Evolutionary conservation across 306 rosid species (phyloP).

Genomic region (Morella rubra): DNA sequence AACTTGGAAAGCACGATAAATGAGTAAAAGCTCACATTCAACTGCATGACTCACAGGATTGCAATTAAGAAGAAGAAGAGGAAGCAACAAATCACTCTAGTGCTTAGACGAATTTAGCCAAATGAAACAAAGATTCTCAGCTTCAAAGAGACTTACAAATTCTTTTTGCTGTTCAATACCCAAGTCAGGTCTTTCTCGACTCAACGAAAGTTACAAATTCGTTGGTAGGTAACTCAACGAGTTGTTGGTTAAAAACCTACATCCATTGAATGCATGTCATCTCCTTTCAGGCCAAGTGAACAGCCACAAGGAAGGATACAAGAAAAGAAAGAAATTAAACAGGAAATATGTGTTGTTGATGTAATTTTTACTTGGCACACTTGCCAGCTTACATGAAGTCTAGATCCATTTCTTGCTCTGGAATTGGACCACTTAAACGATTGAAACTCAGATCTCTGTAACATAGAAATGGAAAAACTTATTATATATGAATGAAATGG

Average conservation of each 20-base stretch:
- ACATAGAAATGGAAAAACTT: neutral
- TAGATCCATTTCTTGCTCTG: conserved; percentile 23
- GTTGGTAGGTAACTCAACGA: no score
- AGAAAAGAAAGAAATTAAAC: neutral
- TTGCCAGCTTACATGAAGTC: conserved; percentile 49
- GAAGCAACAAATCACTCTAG: neutral
- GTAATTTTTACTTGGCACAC: neutral
- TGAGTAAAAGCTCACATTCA: conserved; percentile 5
- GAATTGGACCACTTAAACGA: conserved; percentile 61
- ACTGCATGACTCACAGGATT: neutral
- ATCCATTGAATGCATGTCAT: conserved; percentile 14
- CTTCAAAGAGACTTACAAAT: conserved; percentile 42
- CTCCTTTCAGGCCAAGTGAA: neutral
- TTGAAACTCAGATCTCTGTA: conserved; percentile 85
- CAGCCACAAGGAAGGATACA: neutral
- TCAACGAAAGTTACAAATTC: no score
- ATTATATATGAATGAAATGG: no score
- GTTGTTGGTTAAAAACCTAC: conserved; percentile 79
- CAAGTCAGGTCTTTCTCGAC: conserved; percentile 59
- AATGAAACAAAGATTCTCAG: conserved; percentile 6
- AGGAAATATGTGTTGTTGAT: neutral
- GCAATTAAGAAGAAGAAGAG: neutral
- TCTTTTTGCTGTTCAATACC: conserved; percentile 31
- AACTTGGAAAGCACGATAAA: neutral
- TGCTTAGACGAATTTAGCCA: neutral